Percentiles rank a stretch among this genome's conserved stretches.
Evolutionary conservation across 1,139 yeast species (phyloP).

Genomic region (Sugiyamaella neomexicana): DNA sequence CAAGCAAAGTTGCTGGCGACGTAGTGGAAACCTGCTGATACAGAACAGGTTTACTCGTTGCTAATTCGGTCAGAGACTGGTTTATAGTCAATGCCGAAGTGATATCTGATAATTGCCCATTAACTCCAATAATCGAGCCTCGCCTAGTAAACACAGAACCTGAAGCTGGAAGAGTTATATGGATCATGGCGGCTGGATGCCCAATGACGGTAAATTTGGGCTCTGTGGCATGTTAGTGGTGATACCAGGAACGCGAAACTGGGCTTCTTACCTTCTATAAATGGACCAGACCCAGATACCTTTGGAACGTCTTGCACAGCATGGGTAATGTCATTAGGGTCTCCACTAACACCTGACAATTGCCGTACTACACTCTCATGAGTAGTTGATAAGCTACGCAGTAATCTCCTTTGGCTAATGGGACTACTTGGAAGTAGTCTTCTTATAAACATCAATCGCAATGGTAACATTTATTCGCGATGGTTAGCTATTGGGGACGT

Average conservation of each 20-base stretch:
- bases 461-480: too few relatives aligned
- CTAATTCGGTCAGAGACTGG: constrained; percentile 26
- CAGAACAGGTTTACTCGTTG: constrained; percentile 29
- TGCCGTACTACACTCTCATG: constrained; percentile 11
- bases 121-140: constrained; percentile 50
- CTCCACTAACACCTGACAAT: constrained; percentile 10
- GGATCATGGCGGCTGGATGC: constrained; percentile 46
- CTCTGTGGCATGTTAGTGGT: constrained; percentile 25
- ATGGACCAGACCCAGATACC: constrained; percentile 33
- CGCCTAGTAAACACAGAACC: constrained; percentile 48
- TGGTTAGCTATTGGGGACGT: too few relatives aligned
- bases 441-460: constrained; percentile 1
- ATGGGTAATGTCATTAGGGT: constrained; percentile 23
- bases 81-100: constrained; percentile 27
- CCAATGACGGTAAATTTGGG: constrained; percentile 51
- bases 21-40: constrained; percentile 33
- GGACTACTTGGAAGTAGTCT: background rate
- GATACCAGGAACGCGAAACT: background rate
- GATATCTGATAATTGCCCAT: constrained; percentile 42
- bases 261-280: constrained; percentile 23
- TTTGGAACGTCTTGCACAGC: constrained; percentile 28
- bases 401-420: background rate
- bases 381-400: constrained; percentile 5
- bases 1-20: constrained; percentile 32
- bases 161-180: constrained; percentile 52